Conservation (phyloP, 202 grass and related monocot species). For the Musa balbisiana region DNA sequence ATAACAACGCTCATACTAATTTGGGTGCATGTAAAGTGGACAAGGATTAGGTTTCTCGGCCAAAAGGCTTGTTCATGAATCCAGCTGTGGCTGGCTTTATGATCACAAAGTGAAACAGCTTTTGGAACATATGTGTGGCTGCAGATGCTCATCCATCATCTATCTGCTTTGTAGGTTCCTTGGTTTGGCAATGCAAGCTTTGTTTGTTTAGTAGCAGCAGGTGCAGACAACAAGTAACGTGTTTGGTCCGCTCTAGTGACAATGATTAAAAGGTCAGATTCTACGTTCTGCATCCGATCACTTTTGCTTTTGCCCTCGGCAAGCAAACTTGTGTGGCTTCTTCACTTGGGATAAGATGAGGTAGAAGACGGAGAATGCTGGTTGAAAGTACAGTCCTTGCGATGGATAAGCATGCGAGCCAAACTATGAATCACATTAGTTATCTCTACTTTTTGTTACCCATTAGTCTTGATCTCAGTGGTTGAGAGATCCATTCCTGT, state of each 20-base stretch:
- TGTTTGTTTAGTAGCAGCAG: not conserved
- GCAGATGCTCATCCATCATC: not conserved
- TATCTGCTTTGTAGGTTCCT: not conserved
- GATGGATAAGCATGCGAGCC: not conserved
- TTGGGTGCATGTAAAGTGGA: no score
- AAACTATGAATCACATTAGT: not conserved
- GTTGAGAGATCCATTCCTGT: no score
- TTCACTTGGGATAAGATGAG: not conserved
- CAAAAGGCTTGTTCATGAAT: not conserved
- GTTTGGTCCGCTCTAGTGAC: not conserved
- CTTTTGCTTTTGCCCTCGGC: not conserved
- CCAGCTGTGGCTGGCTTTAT: not conserved
- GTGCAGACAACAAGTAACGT: not conserved
- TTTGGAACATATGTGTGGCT: not conserved
- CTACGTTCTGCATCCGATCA: not conserved
- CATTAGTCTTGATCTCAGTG: no score
- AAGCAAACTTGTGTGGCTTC: no score
- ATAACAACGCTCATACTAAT: not conserved
- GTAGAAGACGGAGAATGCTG: not conserved
- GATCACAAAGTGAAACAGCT: not conserved
- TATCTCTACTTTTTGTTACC: no score
- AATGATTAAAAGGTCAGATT: not conserved
- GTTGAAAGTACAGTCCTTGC: no score
- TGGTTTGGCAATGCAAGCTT: not conserved
- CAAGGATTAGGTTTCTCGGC: not conserved